Percentiles rank a stretch among this genome's conserved stretches.
Conservation (phyloP, 2,329 filamentous ascomycete genomes). For the Colletotrichum brevisporum region DNA sequence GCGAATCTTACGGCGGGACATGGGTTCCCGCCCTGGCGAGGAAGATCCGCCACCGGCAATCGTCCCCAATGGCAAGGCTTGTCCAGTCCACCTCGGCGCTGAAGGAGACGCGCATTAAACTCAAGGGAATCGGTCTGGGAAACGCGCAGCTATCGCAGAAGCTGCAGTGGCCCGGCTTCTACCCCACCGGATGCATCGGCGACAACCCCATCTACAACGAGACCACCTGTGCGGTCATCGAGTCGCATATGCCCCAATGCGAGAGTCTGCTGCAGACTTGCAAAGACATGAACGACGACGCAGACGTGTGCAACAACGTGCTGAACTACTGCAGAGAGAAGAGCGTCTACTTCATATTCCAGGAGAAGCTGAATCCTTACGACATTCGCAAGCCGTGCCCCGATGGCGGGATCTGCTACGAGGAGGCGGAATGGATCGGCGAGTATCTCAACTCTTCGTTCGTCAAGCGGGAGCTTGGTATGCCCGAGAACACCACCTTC, state of each 20-base stretch:
- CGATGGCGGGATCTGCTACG: neutral
- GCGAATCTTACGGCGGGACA: slow-evolving; percentile 1
- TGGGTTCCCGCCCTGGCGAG: slow-evolving; percentile 16
- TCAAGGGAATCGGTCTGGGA: slow-evolving; percentile 13
- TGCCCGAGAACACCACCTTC: neutral
- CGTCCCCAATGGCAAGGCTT: slow-evolving; percentile 2
- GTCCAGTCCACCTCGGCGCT: neutral
- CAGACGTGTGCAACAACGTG: slow-evolving; percentile 13
- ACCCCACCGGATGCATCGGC: slow-evolving; percentile 11
- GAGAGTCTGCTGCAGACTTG: slow-evolving; percentile 10
- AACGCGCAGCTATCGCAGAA: slow-evolving; percentile 19
- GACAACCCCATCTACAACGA: slow-evolving; percentile 5
- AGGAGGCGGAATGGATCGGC: slow-evolving; percentile 9
- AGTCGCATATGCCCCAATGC: slow-evolving; percentile 12
- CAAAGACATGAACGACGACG: neutral
- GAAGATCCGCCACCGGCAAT: slow-evolving; percentile 12
- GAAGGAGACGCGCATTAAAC: slow-evolving; percentile 1
- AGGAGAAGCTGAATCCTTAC: slow-evolving; percentile 18
- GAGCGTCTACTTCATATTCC: slow-evolving; percentile 19
- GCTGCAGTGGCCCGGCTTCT: slow-evolving; percentile 25
- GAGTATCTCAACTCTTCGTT: slow-evolving; percentile 6
- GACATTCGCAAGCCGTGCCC: slow-evolving; percentile 8
- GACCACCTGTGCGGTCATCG: slow-evolving; percentile 11
- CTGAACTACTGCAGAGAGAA: slow-evolving; percentile 11
- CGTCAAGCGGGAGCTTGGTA: neutral